Conservation (phyloP, 805 yeast genomes). For the Candida glaebosa region DNA sequence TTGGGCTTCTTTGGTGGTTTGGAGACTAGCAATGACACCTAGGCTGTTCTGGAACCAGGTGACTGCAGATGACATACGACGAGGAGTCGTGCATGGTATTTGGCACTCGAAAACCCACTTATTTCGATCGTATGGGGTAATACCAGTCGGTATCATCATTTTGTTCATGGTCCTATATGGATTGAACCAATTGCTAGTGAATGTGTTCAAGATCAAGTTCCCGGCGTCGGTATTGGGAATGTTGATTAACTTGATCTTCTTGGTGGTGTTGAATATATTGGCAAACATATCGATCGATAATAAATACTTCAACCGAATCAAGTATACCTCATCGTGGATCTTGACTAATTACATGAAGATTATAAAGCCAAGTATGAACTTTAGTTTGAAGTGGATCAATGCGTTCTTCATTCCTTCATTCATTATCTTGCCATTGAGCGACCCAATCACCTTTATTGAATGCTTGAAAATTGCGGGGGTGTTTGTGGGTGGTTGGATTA, state of each 20-base stretch:
- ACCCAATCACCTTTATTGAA: conserved; percentile 62
- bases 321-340: conserved; percentile 15
- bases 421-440: conserved; percentile 64
- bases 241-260: conserved; percentile 51
- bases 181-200: conserved; percentile 42
- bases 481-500: conserved; percentile 60
- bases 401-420: conserved; percentile 77
- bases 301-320: conserved; percentile 8
- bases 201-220: conserved; percentile 47
- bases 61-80: conserved; percentile 7
- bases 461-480: conserved; percentile 73
- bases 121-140: conserved; percentile 41
- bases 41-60: conserved; percentile 5
- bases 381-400: conserved; percentile 73
- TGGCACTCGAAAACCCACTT: conserved; percentile 33
- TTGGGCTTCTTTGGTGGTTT: too few relatives aligned
- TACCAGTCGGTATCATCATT: conserved; percentile 48
- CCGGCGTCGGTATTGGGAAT: conserved; percentile 73
- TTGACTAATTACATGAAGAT: conserved; percentile 29
- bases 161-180: conserved; percentile 51
- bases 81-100: conserved; percentile 27
- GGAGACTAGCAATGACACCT: neutral
- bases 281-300: conserved; percentile 7
- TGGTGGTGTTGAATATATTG: conserved; percentile 35
- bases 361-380: conserved; percentile 63